Evolutionary conservation across 2,329 filamentous ascomycete genomes (phyloP), one percentile per base, ranked within the genome.

Genomic region (Helicocarpus griseus): DNA sequence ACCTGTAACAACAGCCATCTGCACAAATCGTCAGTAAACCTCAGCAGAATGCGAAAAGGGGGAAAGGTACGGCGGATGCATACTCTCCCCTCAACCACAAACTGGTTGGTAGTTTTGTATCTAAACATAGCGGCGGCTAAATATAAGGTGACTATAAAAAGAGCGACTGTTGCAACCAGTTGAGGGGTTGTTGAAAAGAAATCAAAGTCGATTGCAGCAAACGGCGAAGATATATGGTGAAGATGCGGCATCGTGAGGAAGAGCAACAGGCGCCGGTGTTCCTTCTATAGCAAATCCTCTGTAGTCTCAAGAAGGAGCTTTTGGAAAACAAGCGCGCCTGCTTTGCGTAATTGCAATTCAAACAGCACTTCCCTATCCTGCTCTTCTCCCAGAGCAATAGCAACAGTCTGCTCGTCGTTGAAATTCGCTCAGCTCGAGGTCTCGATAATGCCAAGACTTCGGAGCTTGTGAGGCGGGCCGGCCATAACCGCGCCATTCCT

Each of bases 1-100:
- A 44, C 93, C 93, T 0, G 93, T 98, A 49, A 98, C 75, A 51
- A 97, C 75, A 49, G 94, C 77, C 2, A 90, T 95, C 89, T 95
- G 60, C 8, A 19, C 17, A 31, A 6, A 9, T 49, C 46, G 21
- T 21, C 24, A 47, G 26, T n/a, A n/a, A n/a, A n/a, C 31, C 50
- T 47, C 35, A 49, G 9, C 26, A 31, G 26, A 29, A 9, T 11
- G 6, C 13, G 26, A 31, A 24, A 13, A 45, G 19, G 43, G 29
- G 46, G 29, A 49, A 38, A 33, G 38, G 17, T 19, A 54, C 14
- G 14, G 13, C 11, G 6, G 31, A 26, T 13, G 60, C 74, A 60
- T 71, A 93, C 90, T 76, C 86, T 87, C 67, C 89, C 89, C 61
- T 89, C 82, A 9, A 96, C 87, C 48, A 83, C 81, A 73, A 97